phyloP scores from a whole-genome alignment of 2,329 filamentous ascomycete genomes.

The Periconia digitata region DNA sequence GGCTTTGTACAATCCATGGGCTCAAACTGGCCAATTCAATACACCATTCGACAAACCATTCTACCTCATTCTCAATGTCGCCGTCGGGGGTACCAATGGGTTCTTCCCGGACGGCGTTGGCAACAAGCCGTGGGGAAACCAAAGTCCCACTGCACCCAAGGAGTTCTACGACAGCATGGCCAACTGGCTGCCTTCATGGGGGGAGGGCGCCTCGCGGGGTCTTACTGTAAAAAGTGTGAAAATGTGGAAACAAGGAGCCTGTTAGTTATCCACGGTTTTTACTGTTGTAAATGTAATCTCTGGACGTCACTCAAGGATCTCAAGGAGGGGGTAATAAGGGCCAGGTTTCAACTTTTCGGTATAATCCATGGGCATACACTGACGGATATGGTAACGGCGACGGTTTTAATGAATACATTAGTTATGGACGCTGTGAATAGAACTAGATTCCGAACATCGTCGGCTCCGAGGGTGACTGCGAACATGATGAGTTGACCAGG shows the following conservation, averaged over 20 bases:
- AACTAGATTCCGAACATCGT: no score
- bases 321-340: no score
- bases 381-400: not conserved
- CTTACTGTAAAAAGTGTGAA: constrained; percentile 69
- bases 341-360: no score
- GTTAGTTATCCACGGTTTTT: no score
- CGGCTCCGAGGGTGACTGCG: no score
- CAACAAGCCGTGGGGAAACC: constrained; percentile 68
- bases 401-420: no score
- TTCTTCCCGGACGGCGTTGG: constrained; percentile 67
- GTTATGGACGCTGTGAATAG: no score
- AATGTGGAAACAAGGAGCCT: constrained; percentile 46
- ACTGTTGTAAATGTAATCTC: no score
- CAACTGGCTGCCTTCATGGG: constrained; percentile 72
- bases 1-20: constrained; percentile 64
- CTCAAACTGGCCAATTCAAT: constrained; percentile 58
- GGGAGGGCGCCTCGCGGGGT: constrained; percentile 52
- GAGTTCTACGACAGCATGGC: constrained; percentile 22
- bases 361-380: not conserved
- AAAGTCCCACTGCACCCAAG: constrained; percentile 18
- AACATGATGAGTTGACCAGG: not conserved
- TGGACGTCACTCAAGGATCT: no score
- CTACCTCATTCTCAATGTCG: constrained; percentile 74
- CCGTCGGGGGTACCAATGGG: constrained; percentile 74
- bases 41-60: constrained; percentile 75